Base-by-base conservation (phyloP, 2,329 filamentous ascomycete genomes). In the Colletotrichum tabaci region DNA sequence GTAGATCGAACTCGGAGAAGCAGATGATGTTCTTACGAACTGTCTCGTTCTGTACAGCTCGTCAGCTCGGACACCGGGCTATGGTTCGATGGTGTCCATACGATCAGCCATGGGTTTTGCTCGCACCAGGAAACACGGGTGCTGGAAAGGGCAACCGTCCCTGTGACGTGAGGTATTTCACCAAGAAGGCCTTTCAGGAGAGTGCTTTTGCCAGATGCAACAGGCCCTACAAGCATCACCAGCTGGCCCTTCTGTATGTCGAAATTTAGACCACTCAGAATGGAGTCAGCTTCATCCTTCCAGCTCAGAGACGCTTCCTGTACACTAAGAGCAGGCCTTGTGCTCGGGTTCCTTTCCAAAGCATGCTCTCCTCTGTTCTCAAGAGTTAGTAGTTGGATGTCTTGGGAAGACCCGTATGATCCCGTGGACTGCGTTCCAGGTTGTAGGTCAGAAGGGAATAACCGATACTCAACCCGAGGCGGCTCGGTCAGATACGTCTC, bases 141-240 rank as follows among this genome's bases (percentile, higher is more conserved):
- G 2, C 69, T 62, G 0, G 67, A 18, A 3, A 80, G 13, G 0
- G 40, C 58, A 0, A 80, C 60, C 1, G 26, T 60, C 0, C 80
- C 81, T 1, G 63, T 66, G 2, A 62, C 64, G 3, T 73, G 47
- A 2, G 77, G 72, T 0, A 79, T 73, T 56, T 82, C 81, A 15
- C 81, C 80, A 0, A 84, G 75, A 0, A 87, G 74, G 0, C 80
- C 80, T 62, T 82, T 83, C 72, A 84, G 80, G 0, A 87, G 73
- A 0, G 85, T 83, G 0, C 82, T 85, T 72, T 87, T 87, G 0
- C 85, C 85, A 1, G 81, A 82, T 0, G 81, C 85, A 4, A 86
- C 77, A 1, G 84, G 83, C 0, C 85, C 84, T 12, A 84, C 76
- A 0, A 87, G 74, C 4, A 86, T 78, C 10, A 79, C 83, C 10